Percentiles rank a stretch among this genome's conserved stretches.
These are phyloP conservation scores for Dactylellina parvicollis DNA, from an alignment of 2,329 filamentous ascomycete species.

Conservation along the genomic window DNA sequence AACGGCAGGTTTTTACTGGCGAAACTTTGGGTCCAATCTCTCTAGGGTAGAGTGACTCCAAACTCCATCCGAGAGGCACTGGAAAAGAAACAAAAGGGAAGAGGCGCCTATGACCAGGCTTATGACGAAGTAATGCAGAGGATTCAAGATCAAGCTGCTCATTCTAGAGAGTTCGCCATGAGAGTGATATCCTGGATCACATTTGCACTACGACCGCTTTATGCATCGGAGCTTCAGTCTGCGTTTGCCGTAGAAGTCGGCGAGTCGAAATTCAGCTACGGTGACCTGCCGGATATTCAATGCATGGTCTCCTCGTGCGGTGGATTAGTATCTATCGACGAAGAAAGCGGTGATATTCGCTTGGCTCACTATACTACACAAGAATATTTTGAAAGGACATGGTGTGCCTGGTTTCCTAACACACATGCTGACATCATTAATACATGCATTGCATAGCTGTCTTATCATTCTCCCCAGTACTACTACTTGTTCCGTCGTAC, in stretches of 20 bases:
- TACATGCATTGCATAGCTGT: conserved; percentile 13
- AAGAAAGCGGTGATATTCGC: conserved; percentile 56
- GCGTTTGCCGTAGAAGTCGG: conserved; percentile 8
- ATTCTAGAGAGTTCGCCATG: background rate
- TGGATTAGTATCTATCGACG: conserved; percentile 58
- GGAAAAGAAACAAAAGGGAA: background rate
- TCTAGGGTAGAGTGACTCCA: too few species aligned
- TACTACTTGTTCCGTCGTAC: too few species aligned
- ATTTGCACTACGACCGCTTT: background rate
- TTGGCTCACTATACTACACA: conserved; percentile 59
- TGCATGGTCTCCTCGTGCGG: conserved; percentile 55
- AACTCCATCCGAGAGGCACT: background rate
- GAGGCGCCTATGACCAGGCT: background rate
- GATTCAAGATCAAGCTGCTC: background rate
- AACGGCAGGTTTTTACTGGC: too few species aligned
- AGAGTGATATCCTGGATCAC: conserved; percentile 17
- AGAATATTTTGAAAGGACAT: conserved; percentile 57
- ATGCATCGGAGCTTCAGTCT: background rate
- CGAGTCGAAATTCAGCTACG: background rate
- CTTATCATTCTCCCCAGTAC: conserved; percentile 6
- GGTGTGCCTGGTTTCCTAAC: conserved; percentile 1
- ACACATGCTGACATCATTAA: conserved; percentile 2
- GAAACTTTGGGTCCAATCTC: too few species aligned
- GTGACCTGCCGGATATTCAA: background rate
- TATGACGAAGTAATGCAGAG: conserved; percentile 13